A percentile compares a stretch with the other conserved stretches of the same genome.
These are phyloP conservation scores for Xerocomus potaroensis DNA, from an alignment of 768 basidiomycete genomes.

Conservation along the genomic window DNA sequence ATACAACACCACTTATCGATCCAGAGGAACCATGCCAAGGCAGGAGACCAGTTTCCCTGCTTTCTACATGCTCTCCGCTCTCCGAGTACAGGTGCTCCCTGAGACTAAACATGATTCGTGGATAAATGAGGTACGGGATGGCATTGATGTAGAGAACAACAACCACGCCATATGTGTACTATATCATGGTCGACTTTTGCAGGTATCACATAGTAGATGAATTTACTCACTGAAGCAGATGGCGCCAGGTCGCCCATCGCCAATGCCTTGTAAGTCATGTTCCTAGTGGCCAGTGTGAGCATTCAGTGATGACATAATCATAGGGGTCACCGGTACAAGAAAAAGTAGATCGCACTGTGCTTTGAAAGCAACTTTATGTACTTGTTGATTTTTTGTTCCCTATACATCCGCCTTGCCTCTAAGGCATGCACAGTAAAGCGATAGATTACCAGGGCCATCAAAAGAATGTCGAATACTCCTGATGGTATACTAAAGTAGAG, in stretches of 20 bases:
- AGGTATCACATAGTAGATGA: too few relatives aligned
- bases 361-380: slow-evolving; percentile 8
- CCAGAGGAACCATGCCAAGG: too few relatives aligned
- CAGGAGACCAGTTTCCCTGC: too few relatives aligned
- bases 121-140: slow-evolving; percentile 8
- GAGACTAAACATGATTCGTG: slow-evolving; percentile 4
- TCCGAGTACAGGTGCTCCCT: too few relatives aligned
- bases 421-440: slow-evolving; percentile 5
- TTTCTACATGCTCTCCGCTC: too few relatives aligned
- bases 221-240: background rate
- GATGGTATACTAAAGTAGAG: slow-evolving; percentile 2
- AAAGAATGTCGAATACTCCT: slow-evolving; percentile 4
- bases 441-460: slow-evolving; percentile 7
- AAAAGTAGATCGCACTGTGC: slow-evolving; percentile 10
- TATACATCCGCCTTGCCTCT: slow-evolving; percentile 1
- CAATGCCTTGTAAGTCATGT: background rate
- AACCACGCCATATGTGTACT: background rate
- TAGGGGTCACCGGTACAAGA: slow-evolving; percentile 2
- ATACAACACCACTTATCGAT: too few relatives aligned
- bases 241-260: background rate
- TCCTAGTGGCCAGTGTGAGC: background rate
- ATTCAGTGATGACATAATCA: background rate
- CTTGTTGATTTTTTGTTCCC: slow-evolving; percentile 3
- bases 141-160: background rate
- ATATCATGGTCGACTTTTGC: background rate